These are phyloP conservation scores for Hypoxylon fragiforme DNA, from an alignment of 495 filamentous ascomycete species.

Conservation along the genomic window DNA sequence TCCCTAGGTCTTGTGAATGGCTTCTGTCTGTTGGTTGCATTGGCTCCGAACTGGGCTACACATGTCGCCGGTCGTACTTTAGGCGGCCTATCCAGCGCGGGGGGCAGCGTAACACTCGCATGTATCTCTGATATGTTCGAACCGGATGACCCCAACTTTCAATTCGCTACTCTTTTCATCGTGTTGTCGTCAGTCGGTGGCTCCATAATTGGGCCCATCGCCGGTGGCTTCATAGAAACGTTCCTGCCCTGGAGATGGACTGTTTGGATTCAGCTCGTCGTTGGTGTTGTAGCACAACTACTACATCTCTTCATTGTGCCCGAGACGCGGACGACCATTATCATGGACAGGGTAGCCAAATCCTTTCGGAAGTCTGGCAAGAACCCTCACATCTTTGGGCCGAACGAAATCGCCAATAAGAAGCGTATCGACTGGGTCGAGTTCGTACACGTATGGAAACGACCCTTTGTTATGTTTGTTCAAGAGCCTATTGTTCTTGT, in stretches of 20 bases:
- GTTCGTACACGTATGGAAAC: constrained; percentile 57
- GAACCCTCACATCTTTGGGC: constrained; percentile 57
- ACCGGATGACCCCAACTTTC: constrained; percentile 53
- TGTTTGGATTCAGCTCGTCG: constrained; percentile 28
- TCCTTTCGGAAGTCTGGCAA: constrained; percentile 51
- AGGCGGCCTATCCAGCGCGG: constrained; percentile 62
- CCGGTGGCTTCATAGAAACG: constrained; percentile 58
- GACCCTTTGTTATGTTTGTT: constrained; percentile 65
- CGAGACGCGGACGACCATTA: constrained; percentile 50
- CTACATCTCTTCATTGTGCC: constrained; percentile 57
- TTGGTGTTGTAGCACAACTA: constrained; percentile 50
- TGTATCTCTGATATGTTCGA: constrained; percentile 68
- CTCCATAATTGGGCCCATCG: constrained; percentile 54
- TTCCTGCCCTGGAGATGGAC: constrained; percentile 40
- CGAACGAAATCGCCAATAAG: constrained; percentile 55
- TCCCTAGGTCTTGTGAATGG: constrained; percentile 63
- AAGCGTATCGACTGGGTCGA: constrained; percentile 54
- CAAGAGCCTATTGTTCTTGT: constrained; percentile 64
- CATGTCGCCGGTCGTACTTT: constrained; percentile 61
- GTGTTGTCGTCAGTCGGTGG: constrained; percentile 60
- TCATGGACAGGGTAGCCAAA: constrained; percentile 65
- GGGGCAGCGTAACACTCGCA: constrained; percentile 65
- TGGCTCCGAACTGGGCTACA: constrained; percentile 58
- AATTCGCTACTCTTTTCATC: constrained; percentile 63
- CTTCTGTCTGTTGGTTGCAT: constrained; percentile 58